Conservation (phyloP, 768 basidiomycete genomes). For the Candolleomyces efflorescens region DNA sequence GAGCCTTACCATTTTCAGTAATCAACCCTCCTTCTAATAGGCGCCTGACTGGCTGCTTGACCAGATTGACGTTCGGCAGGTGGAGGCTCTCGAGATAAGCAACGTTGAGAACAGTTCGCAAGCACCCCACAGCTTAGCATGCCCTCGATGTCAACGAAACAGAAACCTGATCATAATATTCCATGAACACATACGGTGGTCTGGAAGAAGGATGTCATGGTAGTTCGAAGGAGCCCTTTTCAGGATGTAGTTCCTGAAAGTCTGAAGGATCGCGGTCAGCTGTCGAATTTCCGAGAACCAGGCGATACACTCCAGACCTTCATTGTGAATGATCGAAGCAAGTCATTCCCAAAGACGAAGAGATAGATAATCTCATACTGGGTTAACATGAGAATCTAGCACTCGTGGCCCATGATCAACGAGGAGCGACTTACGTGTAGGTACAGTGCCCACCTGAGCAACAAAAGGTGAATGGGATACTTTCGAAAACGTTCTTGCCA, state of each 20-base stretch:
- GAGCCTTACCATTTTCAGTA: not conserved
- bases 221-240: not conserved
- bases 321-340: not conserved
- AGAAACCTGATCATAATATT: not conserved
- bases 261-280: not conserved
- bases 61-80: not conserved
- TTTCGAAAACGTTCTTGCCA: not conserved
- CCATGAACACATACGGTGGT: not conserved
- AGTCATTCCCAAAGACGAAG: not conserved
- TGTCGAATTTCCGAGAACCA: not conserved
- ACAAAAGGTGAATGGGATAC: not conserved
- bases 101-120: not conserved
- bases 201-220: not conserved
- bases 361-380: not conserved
- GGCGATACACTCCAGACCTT: not conserved
- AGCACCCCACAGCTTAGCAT: not conserved
- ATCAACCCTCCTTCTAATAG: not conserved
- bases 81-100: not conserved
- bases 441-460: not conserved
- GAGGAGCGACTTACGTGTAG: not conserved
- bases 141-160: not conserved
- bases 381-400: not conserved
- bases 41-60: not conserved
- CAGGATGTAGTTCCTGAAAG: not conserved
- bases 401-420: too few relatives aligned